Base-by-base conservation (phyloP, 257 asterid species). In the Rehmannia glutinosa region DNA sequence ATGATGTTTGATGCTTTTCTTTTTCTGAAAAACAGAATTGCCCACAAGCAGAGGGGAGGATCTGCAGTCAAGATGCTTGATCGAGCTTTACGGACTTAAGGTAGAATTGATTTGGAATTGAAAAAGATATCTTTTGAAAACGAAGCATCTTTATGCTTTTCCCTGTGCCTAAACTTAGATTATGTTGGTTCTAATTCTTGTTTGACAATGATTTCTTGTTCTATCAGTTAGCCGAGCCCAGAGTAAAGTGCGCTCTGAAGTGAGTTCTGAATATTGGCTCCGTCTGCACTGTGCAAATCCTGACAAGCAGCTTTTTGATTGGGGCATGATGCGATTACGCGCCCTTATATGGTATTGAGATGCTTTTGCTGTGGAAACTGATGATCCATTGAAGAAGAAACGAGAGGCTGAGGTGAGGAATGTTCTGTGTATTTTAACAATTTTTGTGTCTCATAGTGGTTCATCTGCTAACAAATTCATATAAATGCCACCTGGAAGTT, bases 41-140 rank as follows among this genome's bases (percentile, higher is more conserved):
- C 97, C 99, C 35, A 79, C 95, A 50, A 89, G 83, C 83, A 81
- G 97, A 84, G 97, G 99, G 6, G 99, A 94, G 86, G 97, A 94
- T 56, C 83, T 94, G 78, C 99, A 94, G 78, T 82, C 95, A 21
- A 94, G 83, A 88, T 94, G 99, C 88, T 84, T 94, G 88, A 77
- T 88, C 25, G 97, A 94, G 83, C 97, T 94, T 56, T 94, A 88
- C 72, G 98, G 96, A 66, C 89, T 88, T 64, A 94, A 94, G 99
- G 97, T 94, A 86, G 73, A 68, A 54, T 38, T 64, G 1, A 39
- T 53, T 52, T 69, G 12, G 47, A n/a, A 56, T 21, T 60, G 24
- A 20, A 10, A 24, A 72, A 20, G 16, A 43, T 62, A 70, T 62
- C 27, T 33, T 38, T 41, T 43, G 45, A 21, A 39, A 28, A 32